Percentiles rank a stretch among this genome's conserved stretches.
phyloP scores from a whole-genome alignment of 176 grass and related monocot species.

The Secale cereale region DNA sequence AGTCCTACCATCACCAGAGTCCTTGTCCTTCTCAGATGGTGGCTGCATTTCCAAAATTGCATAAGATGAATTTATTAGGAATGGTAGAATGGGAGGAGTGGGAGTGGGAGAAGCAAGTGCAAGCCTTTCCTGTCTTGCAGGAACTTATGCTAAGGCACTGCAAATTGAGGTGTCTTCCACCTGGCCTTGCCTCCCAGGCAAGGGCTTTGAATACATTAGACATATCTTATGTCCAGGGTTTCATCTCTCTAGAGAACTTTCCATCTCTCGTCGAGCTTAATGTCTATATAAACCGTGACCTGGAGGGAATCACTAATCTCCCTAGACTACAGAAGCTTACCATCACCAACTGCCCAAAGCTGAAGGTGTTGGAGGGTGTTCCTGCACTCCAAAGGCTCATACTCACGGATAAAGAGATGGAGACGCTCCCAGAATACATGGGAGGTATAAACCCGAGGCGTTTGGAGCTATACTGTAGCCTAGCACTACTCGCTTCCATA shows the following conservation, averaged over 20 bases:
- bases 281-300: too few relatives aligned
- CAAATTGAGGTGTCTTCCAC: background rate
- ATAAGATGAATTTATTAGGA: too few relatives aligned
- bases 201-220: background rate
- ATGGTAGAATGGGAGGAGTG: too few relatives aligned
- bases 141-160: background rate
- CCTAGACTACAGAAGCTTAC: background rate
- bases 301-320: background rate
- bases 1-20: background rate
- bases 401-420: background rate
- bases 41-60: background rate
- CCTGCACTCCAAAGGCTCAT: background rate
- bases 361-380: background rate
- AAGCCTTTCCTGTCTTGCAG: background rate
- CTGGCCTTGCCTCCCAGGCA: background rate
- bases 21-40: background rate
- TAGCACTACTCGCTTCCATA: background rate
- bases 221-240: background rate
- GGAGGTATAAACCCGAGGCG: background rate
- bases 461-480: background rate
- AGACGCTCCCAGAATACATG: background rate
- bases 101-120: background rate
- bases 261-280: background rate
- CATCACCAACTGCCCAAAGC: background rate
- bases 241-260: background rate